Percentiles rank a stretch among this genome's conserved stretches.
phyloP scores from a whole-genome alignment of 2,329 filamentous ascomycete genomes.

The Verticillium albo-atrum region DNA sequence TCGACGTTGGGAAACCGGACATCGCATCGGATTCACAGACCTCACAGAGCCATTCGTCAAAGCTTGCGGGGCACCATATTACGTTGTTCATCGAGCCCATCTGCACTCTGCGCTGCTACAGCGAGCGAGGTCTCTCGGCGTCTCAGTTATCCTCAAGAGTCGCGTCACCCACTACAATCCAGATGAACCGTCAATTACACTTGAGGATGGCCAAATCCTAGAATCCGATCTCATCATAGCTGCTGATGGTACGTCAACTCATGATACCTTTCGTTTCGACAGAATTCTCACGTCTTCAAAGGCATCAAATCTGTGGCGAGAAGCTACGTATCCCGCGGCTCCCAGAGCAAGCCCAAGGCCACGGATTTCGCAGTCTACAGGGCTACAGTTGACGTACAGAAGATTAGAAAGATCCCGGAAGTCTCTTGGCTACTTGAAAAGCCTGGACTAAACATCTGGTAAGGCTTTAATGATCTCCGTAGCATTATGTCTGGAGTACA shows the following conservation, averaged over 20 bases:
- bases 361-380: conserved; percentile 38
- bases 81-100: conserved; percentile 29
- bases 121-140: conserved; percentile 19
- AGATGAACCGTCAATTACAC: conserved; percentile 10
- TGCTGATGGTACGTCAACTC: conserved; percentile 24
- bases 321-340: conserved; percentile 8
- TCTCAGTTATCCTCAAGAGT: conserved; percentile 16
- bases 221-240: conserved; percentile 27
- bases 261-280: too few relatives aligned
- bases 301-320: conserved; percentile 25
- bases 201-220: conserved; percentile 16
- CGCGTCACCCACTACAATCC: conserved; percentile 17
- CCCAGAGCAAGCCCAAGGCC: conserved; percentile 8
- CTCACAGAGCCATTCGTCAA: conserved; percentile 17
- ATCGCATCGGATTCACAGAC: conserved; percentile 13
- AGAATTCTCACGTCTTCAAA: conserved; percentile 1
- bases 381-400: conserved; percentile 30
- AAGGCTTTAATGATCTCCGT: background rate
- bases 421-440: conserved; percentile 32
- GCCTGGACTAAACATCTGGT: conserved; percentile 34
- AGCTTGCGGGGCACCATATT: conserved; percentile 24
- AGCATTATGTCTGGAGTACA: background rate
- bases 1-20: conserved; percentile 19
- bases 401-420: conserved; percentile 29
- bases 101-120: conserved; percentile 25